Base-by-base conservation (phyloP, 306 rosid species). In the Trifolium fragiferum region DNA sequence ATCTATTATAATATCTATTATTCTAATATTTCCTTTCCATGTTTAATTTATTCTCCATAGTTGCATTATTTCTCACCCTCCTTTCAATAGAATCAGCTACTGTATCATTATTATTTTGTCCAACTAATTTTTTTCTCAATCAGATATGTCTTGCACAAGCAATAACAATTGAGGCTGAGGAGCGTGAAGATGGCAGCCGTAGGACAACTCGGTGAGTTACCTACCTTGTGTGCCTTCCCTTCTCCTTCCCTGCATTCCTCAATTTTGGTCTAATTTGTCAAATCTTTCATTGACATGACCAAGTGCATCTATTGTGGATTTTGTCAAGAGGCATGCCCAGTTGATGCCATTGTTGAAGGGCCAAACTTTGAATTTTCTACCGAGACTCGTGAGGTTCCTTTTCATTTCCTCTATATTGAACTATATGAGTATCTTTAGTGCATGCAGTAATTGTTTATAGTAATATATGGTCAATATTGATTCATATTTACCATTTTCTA, bases 321-420 rank as follows among this genome's bases (percentile, higher is more conserved):
- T 83, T 94, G 99, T 86, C 99, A 94, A 92, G 99, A 94, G 87
- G 99, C 99, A 21, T 94, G 99, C 84, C 99, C 99, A 18, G 99
- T 94, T 76, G 99, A 94, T 85, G 99, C 99, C 77, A 94, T 94
- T 76, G 99, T 94, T 47, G 99, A 94, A 85, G 99, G 99, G 38
- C 99, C 99, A 32, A 94, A 94, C 90, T 94, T 94, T 40, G 99
- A 94, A 66, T 94, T 90, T 70, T 76, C 96, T 30, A 94, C 99
- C 0, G 99, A 94, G 85, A 94, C 99, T 77, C 99, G 92, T 6
- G 99, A 94, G 99, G 99, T 94, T 81, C 71, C 54, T 32, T 23
- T 44, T 43, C 37, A 35, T 66, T 43, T 32, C 54, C 50, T 50
- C 80, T 69, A 54, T 71, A 15, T 65, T 40, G 46, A 75, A 38